Evolutionary conservation across 345 rosid genomes (phyloP).

Genomic region (Murraya koenigii): DNA sequence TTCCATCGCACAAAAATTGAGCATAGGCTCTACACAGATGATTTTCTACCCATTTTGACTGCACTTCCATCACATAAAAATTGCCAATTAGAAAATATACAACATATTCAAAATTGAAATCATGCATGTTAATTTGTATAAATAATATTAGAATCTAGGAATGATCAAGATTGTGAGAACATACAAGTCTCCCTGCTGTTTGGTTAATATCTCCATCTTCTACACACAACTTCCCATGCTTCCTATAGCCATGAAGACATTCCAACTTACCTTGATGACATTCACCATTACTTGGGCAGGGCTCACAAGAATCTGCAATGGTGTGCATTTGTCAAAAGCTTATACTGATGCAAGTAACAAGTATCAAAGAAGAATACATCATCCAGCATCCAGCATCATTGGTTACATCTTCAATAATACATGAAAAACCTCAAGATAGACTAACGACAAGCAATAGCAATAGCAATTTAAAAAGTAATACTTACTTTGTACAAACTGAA

Average conservation of each 20-base stretch:
- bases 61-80: slow-evolving; percentile 28
- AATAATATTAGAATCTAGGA: slow-evolving; percentile 17
- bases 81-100: slow-evolving; percentile 20
- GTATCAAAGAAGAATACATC: background rate
- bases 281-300: slow-evolving; percentile 70
- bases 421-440: no score
- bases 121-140: background rate
- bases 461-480: no score
- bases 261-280: slow-evolving; percentile 67
- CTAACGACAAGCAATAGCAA: no score
- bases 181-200: slow-evolving; percentile 74
- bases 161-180: slow-evolving; percentile 35
- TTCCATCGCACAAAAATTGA: slow-evolving; percentile 57
- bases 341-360: background rate
- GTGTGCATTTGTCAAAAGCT: background rate
- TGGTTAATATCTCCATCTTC: slow-evolving; percentile 79
- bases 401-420: no score
- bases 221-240: slow-evolving; percentile 54
- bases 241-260: slow-evolving; percentile 62
- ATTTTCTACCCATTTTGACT: slow-evolving; percentile 59
- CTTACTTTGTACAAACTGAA: no score
- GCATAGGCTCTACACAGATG: slow-evolving; percentile 61
- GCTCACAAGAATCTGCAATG: slow-evolving; percentile 66
- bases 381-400: background rate
- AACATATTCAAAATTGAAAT: background rate